These are phyloP conservation scores for Drechslerella coelobrocha DNA, from an alignment of 2,329 filamentous ascomycete species.

Conservation along the genomic window DNA sequence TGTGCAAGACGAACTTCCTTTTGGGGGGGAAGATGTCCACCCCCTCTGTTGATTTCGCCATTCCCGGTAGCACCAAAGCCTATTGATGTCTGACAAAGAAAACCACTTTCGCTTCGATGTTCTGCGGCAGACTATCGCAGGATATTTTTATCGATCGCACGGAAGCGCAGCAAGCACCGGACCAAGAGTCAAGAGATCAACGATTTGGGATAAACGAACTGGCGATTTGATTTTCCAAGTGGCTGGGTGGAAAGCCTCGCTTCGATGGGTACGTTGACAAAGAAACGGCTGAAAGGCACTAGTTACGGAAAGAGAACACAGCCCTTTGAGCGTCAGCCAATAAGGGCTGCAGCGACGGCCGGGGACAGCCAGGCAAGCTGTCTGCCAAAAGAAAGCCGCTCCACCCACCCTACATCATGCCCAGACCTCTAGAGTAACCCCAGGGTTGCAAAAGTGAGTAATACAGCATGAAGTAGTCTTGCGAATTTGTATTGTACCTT, in stretches of 20 bases:
- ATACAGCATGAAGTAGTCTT: slow-evolving; percentile 20
- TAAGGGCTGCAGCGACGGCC: slow-evolving; percentile 42
- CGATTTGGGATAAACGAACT: slow-evolving; percentile 15
- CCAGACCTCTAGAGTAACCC: slow-evolving; percentile 45
- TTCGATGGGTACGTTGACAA: slow-evolving; percentile 30
- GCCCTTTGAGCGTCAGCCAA: slow-evolving; percentile 44
- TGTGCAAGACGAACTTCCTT: slow-evolving; percentile 24
- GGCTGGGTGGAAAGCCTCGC: slow-evolving; percentile 46
- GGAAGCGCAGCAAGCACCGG: background rate
- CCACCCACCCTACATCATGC: slow-evolving; percentile 25
- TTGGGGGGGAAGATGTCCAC: slow-evolving; percentile 5
- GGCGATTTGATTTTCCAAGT: slow-evolving; percentile 38
- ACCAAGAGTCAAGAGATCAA: background rate
- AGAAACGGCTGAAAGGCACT: slow-evolving; percentile 47
- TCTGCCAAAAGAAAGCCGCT: slow-evolving; percentile 39
- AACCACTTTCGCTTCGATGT: slow-evolving; percentile 19
- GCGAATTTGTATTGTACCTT: slow-evolving; percentile 42
- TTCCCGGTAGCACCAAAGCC: slow-evolving; percentile 42
- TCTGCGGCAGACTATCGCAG: background rate
- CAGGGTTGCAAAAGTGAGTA: slow-evolving; percentile 50
- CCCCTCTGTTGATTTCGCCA: slow-evolving; percentile 37
- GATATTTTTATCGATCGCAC: slow-evolving; percentile 39
- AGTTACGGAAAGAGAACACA: slow-evolving; percentile 43
- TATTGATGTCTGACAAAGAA: slow-evolving; percentile 48
- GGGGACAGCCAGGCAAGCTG: slow-evolving; percentile 30